phyloP scores from a whole-genome alignment of 176 grass and related monocot species.

The Cenchrus fungigraminus region DNA sequence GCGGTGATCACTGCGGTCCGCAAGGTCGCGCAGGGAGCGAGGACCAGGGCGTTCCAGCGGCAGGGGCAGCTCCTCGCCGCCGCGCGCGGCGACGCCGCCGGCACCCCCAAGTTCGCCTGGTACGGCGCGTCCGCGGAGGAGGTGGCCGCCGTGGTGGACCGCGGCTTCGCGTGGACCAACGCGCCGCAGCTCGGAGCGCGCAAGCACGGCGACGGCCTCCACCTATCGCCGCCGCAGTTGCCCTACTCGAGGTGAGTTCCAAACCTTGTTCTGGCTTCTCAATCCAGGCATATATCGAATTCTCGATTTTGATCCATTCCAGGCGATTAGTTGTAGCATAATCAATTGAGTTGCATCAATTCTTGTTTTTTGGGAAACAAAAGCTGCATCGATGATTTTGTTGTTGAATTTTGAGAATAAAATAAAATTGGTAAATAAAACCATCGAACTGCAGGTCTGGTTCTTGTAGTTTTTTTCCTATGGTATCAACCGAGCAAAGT shows the following conservation, averaged over 20 bases:
- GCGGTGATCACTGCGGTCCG: slow-evolving; percentile 61
- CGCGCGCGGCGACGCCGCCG: slow-evolving; percentile 39
- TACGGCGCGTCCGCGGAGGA: slow-evolving; percentile 58
- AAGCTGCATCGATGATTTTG: slow-evolving; percentile 1
- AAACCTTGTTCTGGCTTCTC: neutral
- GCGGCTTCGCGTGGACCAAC: slow-evolving; percentile 55
- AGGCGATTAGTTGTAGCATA: neutral
- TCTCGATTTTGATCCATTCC: neutral
- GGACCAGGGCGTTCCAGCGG: slow-evolving; percentile 55
- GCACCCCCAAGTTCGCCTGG: slow-evolving; percentile 68
- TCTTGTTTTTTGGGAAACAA: no score
- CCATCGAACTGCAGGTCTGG: neutral
- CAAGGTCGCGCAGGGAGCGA: slow-evolving; percentile 47
- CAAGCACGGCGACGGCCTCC: slow-evolving; percentile 71
- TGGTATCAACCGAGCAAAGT: neutral
- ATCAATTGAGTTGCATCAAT: neutral
- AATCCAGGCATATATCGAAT: neutral
- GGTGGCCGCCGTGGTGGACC: slow-evolving; percentile 45
- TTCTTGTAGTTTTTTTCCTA: neutral
- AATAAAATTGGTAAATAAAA: neutral
- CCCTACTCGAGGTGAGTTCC: slow-evolving; percentile 62
- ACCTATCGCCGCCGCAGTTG: slow-evolving; percentile 67
- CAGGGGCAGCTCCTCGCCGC: slow-evolving; percentile 48
- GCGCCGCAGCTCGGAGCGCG: slow-evolving; percentile 27
- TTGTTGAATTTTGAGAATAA: neutral